Base-by-base conservation (phyloP, 768 basidiomycete species). In the Leucosporidium creatinivorum region DNA sequence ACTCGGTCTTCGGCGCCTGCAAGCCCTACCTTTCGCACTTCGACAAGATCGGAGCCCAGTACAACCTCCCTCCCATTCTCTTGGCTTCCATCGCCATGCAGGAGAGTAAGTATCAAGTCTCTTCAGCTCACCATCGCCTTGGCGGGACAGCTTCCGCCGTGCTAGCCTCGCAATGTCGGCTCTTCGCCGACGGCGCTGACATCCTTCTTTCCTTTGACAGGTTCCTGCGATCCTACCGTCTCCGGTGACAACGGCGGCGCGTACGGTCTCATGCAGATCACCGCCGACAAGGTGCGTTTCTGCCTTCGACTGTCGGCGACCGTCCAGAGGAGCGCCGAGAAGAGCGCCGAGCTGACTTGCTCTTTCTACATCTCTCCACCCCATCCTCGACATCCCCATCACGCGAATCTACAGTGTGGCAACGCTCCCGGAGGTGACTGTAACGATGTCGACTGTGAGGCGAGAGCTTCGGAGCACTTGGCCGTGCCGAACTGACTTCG, bases 61-160 rank as follows among this genome's bases (percentile, higher is more conserved):
- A 78, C 70, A 80, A 74, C 64, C 63, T 92, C 44, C 88, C 87
- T 31, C 76, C 89, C 12, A 89, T 91, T 76, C 79, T 93, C 70
- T 77, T 93, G 48, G 91, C 91, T 2, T 83, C 90, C 0, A 87
- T 94, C 72, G 90, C 91, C 49, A 87, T 94, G 86, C 91, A 93
- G 77, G 93, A 94, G 77, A 85, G 84, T 39, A 80, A 7, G 39
- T n/a, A n/a, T 44, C 39, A 17, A 44, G 8, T 6, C 3, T 17
- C 10, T 44, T 44, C 10, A n/a, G n/a, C n/a, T n/a, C n/a, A n/a
- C n/a, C n/a, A n/a, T n/a, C n/a, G n/a, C n/a, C n/a, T n/a, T n/a
- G n/a, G n/a, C n/a, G n/a, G n/a, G n/a, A n/a, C n/a, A n/a, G n/a
- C n/a, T n/a, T n/a, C n/a, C n/a, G n/a, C n/a, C n/a, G n/a, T n/a